Evolutionary conservation across 1,284 basidiomycete genomes (phyloP).

Genomic region (Boletus chippewaensis): DNA sequence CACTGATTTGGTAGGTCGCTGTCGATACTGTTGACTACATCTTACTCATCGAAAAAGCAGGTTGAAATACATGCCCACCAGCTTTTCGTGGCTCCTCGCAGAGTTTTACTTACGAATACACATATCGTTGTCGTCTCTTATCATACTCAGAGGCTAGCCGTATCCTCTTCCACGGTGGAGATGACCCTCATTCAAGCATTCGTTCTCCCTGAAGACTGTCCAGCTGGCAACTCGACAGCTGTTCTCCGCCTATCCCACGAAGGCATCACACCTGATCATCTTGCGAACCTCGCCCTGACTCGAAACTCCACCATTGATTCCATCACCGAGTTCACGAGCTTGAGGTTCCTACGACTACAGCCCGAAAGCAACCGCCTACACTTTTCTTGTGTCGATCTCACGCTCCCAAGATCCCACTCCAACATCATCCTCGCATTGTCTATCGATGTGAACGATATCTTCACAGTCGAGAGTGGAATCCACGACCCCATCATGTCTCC

Average conservation of each 20-base stretch:
- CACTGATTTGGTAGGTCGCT: not conserved
- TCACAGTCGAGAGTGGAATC: constrained; percentile 1
- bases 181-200: constrained; percentile 5
- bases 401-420: not conserved
- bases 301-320: constrained; percentile 4
- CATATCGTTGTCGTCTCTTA: constrained; percentile 5
- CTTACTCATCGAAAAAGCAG: not conserved
- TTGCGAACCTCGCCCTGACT: not conserved
- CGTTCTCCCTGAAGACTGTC: not conserved
- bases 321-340: not conserved
- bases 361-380: not conserved
- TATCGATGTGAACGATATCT: not conserved
- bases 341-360: constrained; percentile 3
- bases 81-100: not conserved
- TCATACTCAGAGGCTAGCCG: too few species aligned
- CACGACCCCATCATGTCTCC: not conserved
- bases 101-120: constrained; percentile 5
- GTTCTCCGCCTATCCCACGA: constrained; percentile 9
- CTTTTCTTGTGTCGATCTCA: constrained; percentile 6
- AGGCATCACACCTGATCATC: not conserved
- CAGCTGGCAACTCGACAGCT: not conserved
- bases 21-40: not conserved
- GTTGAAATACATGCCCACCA: not conserved
- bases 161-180: not conserved
- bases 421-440: not conserved